Base-by-base conservation (phyloP, 75 land plant genomes). In the Pinus taeda region DNA sequence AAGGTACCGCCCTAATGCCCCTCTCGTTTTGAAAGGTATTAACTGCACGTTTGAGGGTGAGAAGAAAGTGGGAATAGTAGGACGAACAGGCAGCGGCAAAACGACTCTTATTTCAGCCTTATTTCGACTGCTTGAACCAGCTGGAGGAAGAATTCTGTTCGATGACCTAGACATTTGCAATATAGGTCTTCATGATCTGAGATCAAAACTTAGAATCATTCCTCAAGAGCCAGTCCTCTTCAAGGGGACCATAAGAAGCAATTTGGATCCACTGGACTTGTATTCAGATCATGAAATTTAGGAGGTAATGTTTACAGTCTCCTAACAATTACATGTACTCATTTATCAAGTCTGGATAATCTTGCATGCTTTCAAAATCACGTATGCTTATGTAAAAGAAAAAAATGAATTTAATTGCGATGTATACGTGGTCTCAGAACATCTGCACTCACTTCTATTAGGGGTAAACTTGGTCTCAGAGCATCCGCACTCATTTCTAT, bases 31-130 rank as follows among this genome's bases (percentile, higher is more conserved):
- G 45, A 93, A 91, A 58, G 98, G 98, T 26, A 87, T 96, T 60
- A 88, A 87, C 9, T 96, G 96, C 78, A 90, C 86, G 18, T 82
- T 96, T 74, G 55, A 72, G 65, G 96, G 86, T 74, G 91, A 93
- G 42, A 79, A 86, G 21, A 88, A 84, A 79, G 86, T 93, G 6
- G 97, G 98, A 74, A 88, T 96, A 53, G 98, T 96, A 17, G 97
- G 97, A 36, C 86, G 94, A 36, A 96, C 98, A 6, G 97, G 98
- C 67, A 93, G 94, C 71, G 97, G 98, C 2, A 95, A 96, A 78
- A 87, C 98, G 13, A 96, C 98, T 20, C 74, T 96, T 0, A 86
- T 96, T 13, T 83, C 86, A 70, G 93, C 97, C 13, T 64, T 96
- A 39, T 93, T 96, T 71, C 90, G 98, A 6, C 82, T 96, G 20